Evolutionary conservation across 768 basidiomycete species (phyloP).

Genomic region (Neoboletus brunneissimus): DNA sequence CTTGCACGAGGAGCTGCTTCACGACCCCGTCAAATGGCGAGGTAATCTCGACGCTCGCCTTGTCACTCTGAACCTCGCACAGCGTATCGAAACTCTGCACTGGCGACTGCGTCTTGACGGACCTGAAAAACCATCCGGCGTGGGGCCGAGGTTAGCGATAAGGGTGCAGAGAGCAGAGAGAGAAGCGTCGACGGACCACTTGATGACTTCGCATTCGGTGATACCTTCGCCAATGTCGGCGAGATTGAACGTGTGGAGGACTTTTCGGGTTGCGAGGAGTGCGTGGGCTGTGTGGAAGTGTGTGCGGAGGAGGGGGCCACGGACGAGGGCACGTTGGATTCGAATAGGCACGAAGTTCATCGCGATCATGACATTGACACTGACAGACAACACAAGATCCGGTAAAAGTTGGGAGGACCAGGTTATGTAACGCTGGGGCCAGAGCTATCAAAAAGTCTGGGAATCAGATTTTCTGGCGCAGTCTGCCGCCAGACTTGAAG

Average conservation of each 20-base stretch:
- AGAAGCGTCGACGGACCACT: slow-evolving; percentile 54
- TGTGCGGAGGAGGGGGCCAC: slow-evolving; percentile 28
- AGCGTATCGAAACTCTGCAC: slow-evolving; percentile 68
- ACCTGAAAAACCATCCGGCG: slow-evolving; percentile 42
- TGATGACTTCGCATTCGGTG: slow-evolving; percentile 86
- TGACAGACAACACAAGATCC: neutral
- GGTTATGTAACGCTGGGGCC: neutral
- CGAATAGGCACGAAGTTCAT: slow-evolving; percentile 9
- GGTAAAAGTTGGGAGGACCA: neutral
- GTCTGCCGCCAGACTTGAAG: no score
- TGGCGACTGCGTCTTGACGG: slow-evolving; percentile 47
- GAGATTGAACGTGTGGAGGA: slow-evolving; percentile 65
- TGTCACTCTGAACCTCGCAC: slow-evolving; percentile 88
- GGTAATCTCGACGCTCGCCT: slow-evolving; percentile 89
- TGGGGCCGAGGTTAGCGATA: slow-evolving; percentile 1
- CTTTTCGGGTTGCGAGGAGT: slow-evolving; percentile 33
- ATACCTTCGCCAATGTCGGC: slow-evolving; percentile 91
- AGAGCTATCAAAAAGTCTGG: no score
- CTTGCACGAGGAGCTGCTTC: slow-evolving; percentile 68
- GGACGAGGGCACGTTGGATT: slow-evolving; percentile 22
- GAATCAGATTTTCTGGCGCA: no score
- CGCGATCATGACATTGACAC: neutral
- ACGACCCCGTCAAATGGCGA: slow-evolving; percentile 79
- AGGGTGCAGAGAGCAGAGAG: neutral
- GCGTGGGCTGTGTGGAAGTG: slow-evolving; percentile 38